phyloP scores from a whole-genome alignment of 2,329 filamentous ascomycete genomes.

The Talaromyces sp. region DNA sequence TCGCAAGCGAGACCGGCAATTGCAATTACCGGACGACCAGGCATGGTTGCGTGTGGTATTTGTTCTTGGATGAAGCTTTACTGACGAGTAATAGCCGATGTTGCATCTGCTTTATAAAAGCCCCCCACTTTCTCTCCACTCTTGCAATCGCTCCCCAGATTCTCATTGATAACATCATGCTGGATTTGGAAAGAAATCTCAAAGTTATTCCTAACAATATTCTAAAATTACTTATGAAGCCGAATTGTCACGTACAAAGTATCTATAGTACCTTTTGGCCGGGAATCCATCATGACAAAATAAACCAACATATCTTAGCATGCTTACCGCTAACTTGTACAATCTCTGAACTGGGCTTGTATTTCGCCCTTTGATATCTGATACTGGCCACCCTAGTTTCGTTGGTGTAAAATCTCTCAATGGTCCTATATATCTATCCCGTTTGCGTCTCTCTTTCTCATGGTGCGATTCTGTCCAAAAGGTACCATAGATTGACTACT shows the following conservation, averaged over 20 bases:
- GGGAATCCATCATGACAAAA: background rate
- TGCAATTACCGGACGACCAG: slow-evolving; percentile 42
- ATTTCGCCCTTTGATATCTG: too few relatives aligned
- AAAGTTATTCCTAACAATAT: background rate
- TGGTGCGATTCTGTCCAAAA: too few relatives aligned
- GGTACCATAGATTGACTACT: too few relatives aligned
- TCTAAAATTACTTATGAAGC: background rate
- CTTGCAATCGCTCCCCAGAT: background rate
- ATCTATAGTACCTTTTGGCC: background rate
- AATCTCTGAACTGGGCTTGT: too few relatives aligned
- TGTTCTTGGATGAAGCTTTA: slow-evolving; percentile 12
- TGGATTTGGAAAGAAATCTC: too few relatives aligned
- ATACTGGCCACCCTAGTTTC: too few relatives aligned
- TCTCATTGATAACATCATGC: background rate
- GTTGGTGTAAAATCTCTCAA: too few relatives aligned
- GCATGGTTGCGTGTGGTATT: slow-evolving; percentile 18
- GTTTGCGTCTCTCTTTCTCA: too few relatives aligned
- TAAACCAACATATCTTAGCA: background rate
- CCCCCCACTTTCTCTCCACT: background rate
- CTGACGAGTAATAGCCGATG: background rate
- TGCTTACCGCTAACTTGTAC: background rate
- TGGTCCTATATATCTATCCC: too few relatives aligned
- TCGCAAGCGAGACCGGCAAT: slow-evolving; percentile 51
- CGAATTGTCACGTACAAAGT: background rate
- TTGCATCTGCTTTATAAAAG: background rate